Evolutionary conservation across 352 stramenopile species (phyloP).

Genomic region (Phytophthora pini): DNA sequence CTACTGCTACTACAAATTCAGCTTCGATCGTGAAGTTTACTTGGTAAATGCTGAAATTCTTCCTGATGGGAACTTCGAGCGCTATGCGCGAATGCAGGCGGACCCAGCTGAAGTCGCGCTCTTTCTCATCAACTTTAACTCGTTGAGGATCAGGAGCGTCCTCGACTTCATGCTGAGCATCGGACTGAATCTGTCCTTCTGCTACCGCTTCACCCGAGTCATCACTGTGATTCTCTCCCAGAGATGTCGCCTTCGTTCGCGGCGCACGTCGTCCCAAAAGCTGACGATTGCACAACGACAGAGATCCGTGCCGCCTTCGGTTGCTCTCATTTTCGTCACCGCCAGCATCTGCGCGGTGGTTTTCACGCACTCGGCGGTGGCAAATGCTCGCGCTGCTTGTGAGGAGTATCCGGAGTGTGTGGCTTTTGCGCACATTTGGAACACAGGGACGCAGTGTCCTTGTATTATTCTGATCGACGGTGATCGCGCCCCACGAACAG

Average conservation of each 20-base stretch:
- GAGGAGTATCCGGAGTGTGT: conserved; percentile 31
- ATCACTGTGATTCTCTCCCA: conserved; percentile 14
- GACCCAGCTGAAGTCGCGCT: conserved; percentile 36
- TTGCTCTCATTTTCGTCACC: conserved; percentile 20
- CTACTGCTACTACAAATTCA: conserved; percentile 35
- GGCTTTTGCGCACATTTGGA: conserved; percentile 23
- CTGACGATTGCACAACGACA: conserved; percentile 9
- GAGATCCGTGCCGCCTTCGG: conserved; percentile 9
- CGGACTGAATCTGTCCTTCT: conserved; percentile 44
- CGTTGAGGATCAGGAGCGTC: conserved; percentile 30
- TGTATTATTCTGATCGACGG: conserved; percentile 39
- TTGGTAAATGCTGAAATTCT: conserved; percentile 32
- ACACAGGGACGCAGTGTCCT: conserved; percentile 15
- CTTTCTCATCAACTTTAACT: conserved; percentile 43
- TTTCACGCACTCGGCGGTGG: conserved; percentile 21
- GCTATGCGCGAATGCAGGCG: conserved; percentile 27
- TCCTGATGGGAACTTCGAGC: conserved; percentile 37
- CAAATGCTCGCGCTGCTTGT: conserved; percentile 10
- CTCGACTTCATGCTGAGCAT: conserved; percentile 44
- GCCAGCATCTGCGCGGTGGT: conserved; percentile 1
- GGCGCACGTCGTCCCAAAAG: neutral
- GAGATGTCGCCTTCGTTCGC: neutral
- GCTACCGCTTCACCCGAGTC: conserved; percentile 40
- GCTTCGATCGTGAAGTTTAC: conserved; percentile 34
- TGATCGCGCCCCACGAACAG: conserved; percentile 24